Percentiles rank a stretch among this genome's conserved stretches.
These are phyloP conservation scores for Malus asiatica DNA, from an alignment of 306 rosid genomes.

Conservation along the genomic window DNA sequence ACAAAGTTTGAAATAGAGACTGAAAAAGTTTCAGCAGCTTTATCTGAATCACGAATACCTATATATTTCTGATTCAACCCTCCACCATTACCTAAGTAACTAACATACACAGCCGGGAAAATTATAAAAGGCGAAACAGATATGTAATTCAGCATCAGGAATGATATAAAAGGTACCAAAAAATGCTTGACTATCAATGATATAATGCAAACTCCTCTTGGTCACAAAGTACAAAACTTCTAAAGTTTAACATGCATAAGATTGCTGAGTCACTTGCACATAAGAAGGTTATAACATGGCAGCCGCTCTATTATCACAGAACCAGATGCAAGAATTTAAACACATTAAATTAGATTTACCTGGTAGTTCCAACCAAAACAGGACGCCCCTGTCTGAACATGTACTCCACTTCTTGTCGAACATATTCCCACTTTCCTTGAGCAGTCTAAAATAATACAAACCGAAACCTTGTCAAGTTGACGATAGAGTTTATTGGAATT, in stretches of 20 bases:
- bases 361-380: constrained; percentile 93
- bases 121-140: not conserved
- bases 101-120: not conserved
- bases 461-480: constrained; percentile 15
- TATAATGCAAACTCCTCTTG: not conserved
- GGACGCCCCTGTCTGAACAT: constrained; percentile 93
- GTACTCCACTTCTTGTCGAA: constrained; percentile 79
- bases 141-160: not conserved
- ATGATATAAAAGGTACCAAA: not conserved
- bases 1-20: not conserved
- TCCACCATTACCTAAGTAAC: not conserved
- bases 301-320: not conserved
- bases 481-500: not conserved
- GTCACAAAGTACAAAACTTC: not conserved
- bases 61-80: not conserved
- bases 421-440: constrained; percentile 92
- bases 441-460: constrained; percentile 57
- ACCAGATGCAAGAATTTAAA: not conserved
- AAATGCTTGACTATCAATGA: not conserved
- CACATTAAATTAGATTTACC: constrained; percentile 33
- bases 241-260: not conserved
- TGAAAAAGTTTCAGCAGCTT: not conserved
- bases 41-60: not conserved
- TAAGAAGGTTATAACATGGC: not conserved
- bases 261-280: not conserved